Evolutionary conservation across 257 asterid species (phyloP), one percentile per base, ranked within the genome.

Genomic region (Solanum bukasovii): DNA sequence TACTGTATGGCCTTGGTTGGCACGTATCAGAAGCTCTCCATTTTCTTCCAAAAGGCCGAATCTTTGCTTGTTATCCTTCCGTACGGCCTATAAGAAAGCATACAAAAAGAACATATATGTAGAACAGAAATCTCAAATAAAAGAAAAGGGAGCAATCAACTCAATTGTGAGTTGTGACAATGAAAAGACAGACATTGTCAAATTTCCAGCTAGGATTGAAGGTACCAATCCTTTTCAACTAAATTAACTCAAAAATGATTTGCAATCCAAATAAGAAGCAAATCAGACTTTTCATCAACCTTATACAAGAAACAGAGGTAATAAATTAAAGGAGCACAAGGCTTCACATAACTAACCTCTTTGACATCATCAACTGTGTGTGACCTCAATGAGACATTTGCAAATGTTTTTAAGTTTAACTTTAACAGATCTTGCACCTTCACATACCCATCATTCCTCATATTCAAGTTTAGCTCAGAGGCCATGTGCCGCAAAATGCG

Each of bases 401-500:
- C 98, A 90, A 93, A 91, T n/a, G 99, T 94, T 88, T 91, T 97
- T 74, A 96, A 83, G 90, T 96, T 91, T 65, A 96, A 92, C 94
- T 92, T 94, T 84, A 97, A 94, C 89, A 96, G 90, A 88, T 95
- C 98, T 85, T 90, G 94, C 87, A 96, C 98, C 91, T 95, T 96
- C 79, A 95, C 98, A 94, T 91, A 97, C 87, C 98, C 99, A 89
- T 97, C 99, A 89, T 84, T 87, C 89, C 98, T 95, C 96, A 96
- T 95, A 83, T 94, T 92, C 91, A 97, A 89, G 63, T 92, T 96
- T 92, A 96, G 89, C 91, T 96, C 98, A 38, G 96, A 90, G 87
- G 98, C 98, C 99, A 93, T 93, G 89, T 96, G 99, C 88, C 99
- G 95, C 91, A 96, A 90, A 92, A 97, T 84, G 56, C 98, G 94